Conservation (phyloP, 495 filamentous ascomycete species). For the Hyaloscypha hepaticicola region DNA sequence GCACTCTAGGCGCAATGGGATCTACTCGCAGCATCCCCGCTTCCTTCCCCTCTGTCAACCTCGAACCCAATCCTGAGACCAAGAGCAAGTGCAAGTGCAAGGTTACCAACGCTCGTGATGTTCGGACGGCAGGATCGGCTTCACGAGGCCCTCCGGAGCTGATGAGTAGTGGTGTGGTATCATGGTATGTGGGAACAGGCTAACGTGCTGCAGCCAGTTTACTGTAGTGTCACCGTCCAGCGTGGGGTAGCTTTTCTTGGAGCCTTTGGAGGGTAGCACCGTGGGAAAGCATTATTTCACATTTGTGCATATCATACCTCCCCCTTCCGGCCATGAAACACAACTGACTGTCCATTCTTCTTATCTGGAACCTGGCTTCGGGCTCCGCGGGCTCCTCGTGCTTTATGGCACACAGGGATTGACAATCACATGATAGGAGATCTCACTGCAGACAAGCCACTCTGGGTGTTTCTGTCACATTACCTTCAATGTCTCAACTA, state of each 20-base stretch:
- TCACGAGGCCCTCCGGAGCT: neutral
- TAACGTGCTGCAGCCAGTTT: slow-evolving; percentile 6
- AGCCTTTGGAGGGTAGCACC: neutral
- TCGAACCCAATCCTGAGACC: neutral
- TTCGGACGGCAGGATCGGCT: neutral
- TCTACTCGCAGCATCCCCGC: slow-evolving; percentile 5
- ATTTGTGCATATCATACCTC: neutral
- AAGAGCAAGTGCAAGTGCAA: neutral
- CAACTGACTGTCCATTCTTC: neutral
- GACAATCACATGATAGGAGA: neutral
- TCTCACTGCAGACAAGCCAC: neutral
- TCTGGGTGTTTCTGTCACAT: neutral
- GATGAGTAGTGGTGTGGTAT: neutral
- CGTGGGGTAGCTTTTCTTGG: slow-evolving; percentile 1
- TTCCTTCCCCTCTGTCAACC: neutral
- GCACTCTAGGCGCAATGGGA: slow-evolving; percentile 8
- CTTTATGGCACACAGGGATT: neutral
- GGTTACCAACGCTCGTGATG: slow-evolving; percentile 1
- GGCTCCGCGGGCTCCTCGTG: neutral
- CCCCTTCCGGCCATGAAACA: neutral
- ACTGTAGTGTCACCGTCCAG: neutral
- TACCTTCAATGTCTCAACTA: neutral
- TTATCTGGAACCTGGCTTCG: neutral
- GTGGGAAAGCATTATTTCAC: neutral
- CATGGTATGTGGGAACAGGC: neutral